phyloP scores from a whole-genome alignment of 1,284 basidiomycete genomes.

The Tilletia setariae region DNA sequence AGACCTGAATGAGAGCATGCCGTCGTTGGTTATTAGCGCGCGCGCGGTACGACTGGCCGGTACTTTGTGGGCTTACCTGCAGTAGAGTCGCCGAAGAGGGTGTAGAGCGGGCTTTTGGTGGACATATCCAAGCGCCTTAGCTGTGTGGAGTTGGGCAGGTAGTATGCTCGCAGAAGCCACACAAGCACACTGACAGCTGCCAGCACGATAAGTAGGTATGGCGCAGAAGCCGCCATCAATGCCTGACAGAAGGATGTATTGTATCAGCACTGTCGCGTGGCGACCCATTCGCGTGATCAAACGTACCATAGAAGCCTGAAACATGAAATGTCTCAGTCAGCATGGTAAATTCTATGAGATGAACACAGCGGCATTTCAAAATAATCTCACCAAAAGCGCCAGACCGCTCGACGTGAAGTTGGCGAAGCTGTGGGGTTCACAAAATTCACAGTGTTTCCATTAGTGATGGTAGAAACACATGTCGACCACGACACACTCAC shows the following conservation, averaged over 20 bases:
- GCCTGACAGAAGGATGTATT: constrained; percentile 1
- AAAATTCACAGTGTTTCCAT: too few species aligned
- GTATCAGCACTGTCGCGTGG: not conserved
- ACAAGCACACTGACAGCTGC: constrained; percentile 20
- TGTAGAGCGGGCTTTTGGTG: constrained; percentile 35
- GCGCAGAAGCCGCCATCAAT: constrained; percentile 34
- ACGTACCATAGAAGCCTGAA: not conserved
- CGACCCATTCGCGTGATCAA: not conserved
- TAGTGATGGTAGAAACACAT: too few species aligned
- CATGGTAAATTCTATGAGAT: too few species aligned
- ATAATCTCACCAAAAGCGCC: not conserved
- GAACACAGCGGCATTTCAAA: too few species aligned
- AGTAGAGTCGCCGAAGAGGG: constrained; percentile 28
- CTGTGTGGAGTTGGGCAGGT: constrained; percentile 37
- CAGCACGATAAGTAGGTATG: constrained; percentile 23
- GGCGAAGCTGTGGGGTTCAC: not conserved
- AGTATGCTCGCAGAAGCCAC: constrained; percentile 30
- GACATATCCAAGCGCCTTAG: constrained; percentile 39
- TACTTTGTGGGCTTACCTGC: not conserved
- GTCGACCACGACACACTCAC: not conserved
- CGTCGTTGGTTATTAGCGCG: too few species aligned
- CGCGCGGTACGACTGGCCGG: too few species aligned
- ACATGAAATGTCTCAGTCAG: too few species aligned
- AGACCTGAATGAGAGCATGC: constrained; percentile 32
- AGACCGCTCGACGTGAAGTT: not conserved